Percentiles rank a stretch among this genome's conserved stretches.
phyloP scores from a whole-genome alignment of 495 filamentous ascomycete genomes.

The Podospora pseudocomata region DNA sequence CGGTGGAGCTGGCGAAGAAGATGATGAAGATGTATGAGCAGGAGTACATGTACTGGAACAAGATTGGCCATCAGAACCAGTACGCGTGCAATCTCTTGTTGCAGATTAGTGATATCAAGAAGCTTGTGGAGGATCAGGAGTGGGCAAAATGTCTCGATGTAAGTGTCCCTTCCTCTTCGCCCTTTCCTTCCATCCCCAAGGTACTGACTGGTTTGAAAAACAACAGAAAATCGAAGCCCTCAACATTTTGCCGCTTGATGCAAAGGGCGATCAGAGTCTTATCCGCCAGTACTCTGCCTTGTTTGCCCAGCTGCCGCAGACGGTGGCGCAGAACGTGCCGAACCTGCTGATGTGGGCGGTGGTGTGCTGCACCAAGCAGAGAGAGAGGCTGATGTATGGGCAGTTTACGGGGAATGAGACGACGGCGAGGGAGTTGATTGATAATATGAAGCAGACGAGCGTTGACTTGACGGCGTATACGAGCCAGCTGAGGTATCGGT shows the following conservation, averaged over 20 bases:
- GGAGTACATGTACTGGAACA: conserved; percentile 67
- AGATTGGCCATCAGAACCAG: conserved; percentile 63
- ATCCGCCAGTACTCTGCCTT: conserved; percentile 73
- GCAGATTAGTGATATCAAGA: conserved; percentile 73
- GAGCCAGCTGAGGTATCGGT: conserved; percentile 84
- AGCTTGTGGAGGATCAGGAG: conserved; percentile 59
- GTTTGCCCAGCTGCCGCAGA: conserved; percentile 68
- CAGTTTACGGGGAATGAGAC: conserved; percentile 71
- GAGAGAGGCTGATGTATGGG: conserved; percentile 59
- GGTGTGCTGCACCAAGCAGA: conserved; percentile 70
- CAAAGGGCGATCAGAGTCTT: conserved; percentile 62
- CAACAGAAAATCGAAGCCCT: conserved; percentile 65
- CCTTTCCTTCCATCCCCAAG: conserved; percentile 5
- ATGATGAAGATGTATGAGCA: conserved; percentile 78
- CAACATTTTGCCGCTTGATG: conserved; percentile 71
- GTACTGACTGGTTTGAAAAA: too few relatives aligned
- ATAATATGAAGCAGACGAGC: conserved; percentile 67
- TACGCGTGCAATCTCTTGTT: conserved; percentile 69
- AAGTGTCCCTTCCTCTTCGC: conserved; percentile 41
- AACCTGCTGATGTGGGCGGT: conserved; percentile 92
- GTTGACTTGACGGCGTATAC: conserved; percentile 93
- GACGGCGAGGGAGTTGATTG: conserved; percentile 59
- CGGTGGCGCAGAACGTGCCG: conserved; percentile 80
- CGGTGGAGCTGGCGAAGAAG: conserved; percentile 67
- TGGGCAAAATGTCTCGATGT: conserved; percentile 83